Percentiles rank a stretch among this genome's conserved stretches.
phyloP scores from a whole-genome alignment of 768 basidiomycete species.

The Agaricus blazei region DNA sequence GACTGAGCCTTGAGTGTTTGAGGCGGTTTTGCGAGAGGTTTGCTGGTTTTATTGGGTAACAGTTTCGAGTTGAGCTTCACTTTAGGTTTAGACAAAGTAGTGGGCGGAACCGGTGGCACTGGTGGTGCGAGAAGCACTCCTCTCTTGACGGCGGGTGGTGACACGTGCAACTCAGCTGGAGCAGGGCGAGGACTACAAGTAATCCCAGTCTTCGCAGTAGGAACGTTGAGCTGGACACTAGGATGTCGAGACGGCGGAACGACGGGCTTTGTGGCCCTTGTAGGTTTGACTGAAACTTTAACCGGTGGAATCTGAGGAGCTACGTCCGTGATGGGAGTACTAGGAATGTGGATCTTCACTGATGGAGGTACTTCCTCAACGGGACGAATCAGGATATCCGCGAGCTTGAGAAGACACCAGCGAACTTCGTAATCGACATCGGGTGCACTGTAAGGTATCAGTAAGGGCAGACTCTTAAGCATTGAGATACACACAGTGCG shows the following conservation, averaged over 20 bases:
- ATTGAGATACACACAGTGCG: slow-evolving; percentile 50
- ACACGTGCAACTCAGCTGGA: slow-evolving; percentile 24
- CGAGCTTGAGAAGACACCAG: slow-evolving; percentile 87
- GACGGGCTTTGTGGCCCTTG: slow-evolving; percentile 31
- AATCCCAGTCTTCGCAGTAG: slow-evolving; percentile 54
- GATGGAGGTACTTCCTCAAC: slow-evolving; percentile 82
- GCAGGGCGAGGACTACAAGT: slow-evolving; percentile 29
- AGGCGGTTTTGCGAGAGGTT: slow-evolving; percentile 32
- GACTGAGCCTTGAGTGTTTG: slow-evolving; percentile 66
- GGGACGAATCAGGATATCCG: slow-evolving; percentile 82
- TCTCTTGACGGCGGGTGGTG: slow-evolving; percentile 24
- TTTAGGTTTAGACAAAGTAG: slow-evolving; percentile 21
- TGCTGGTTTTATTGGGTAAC: slow-evolving; percentile 16
- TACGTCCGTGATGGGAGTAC: slow-evolving; percentile 63
- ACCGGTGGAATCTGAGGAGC: slow-evolving; percentile 50
- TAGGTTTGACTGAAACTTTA: slow-evolving; percentile 45
- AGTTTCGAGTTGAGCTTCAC: slow-evolving; percentile 15
- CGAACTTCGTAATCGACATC: slow-evolving; percentile 85
- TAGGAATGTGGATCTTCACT: slow-evolving; percentile 75
- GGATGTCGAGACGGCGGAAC: slow-evolving; percentile 36
- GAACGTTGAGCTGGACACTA: slow-evolving; percentile 31
- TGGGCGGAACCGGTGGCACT: slow-evolving; percentile 19
- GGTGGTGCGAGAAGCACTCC: slow-evolving; percentile 33
- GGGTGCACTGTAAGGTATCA: slow-evolving; percentile 44
- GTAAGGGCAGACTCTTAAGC: slow-evolving; percentile 5